phyloP scores from a whole-genome alignment of 2,329 filamentous ascomycete genomes.

The Xylaria sp. region DNA sequence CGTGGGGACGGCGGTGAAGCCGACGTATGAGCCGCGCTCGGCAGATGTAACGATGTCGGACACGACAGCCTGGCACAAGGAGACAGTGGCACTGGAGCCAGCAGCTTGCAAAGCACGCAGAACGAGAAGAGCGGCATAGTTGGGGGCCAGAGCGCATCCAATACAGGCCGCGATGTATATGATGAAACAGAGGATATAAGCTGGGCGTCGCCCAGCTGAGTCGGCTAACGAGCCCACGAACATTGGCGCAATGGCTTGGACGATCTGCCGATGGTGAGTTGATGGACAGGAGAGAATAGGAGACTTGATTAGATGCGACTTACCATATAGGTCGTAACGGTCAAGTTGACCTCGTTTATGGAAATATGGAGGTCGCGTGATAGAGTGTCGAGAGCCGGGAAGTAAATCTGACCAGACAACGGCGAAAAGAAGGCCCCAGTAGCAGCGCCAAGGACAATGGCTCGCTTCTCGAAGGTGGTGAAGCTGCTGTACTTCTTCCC shows the following conservation, averaged over 20 bases:
- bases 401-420: conserved; percentile 56
- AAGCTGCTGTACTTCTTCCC: conserved; percentile 42
- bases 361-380: conserved; percentile 55
- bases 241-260: conserved; percentile 64
- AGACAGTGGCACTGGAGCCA: conserved; percentile 65
- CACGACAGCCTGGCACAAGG: conserved; percentile 64
- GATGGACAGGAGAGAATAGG: conserved; percentile 36
- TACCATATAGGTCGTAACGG: conserved; percentile 52
- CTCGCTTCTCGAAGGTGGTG: conserved; percentile 46
- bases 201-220: conserved; percentile 57
- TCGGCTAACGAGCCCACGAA: conserved; percentile 63
- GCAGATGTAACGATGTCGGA: conserved; percentile 66
- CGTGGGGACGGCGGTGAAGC: conserved; percentile 56
- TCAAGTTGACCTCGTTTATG: conserved; percentile 51
- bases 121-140: conserved; percentile 58
- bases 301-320: background rate
- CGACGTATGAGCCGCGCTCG: conserved; percentile 67
- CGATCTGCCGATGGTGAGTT: conserved; percentile 54
- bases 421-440: conserved; percentile 50
- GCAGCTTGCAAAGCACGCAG: conserved; percentile 63
- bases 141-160: conserved; percentile 58
- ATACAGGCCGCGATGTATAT: conserved; percentile 60
- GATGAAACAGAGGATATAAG: conserved; percentile 59
- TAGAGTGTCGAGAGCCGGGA: conserved; percentile 56
- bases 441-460: conserved; percentile 48